phyloP scores from a whole-genome alignment of 2,329 filamentous ascomycete species.

The Biscogniauxia marginata region DNA sequence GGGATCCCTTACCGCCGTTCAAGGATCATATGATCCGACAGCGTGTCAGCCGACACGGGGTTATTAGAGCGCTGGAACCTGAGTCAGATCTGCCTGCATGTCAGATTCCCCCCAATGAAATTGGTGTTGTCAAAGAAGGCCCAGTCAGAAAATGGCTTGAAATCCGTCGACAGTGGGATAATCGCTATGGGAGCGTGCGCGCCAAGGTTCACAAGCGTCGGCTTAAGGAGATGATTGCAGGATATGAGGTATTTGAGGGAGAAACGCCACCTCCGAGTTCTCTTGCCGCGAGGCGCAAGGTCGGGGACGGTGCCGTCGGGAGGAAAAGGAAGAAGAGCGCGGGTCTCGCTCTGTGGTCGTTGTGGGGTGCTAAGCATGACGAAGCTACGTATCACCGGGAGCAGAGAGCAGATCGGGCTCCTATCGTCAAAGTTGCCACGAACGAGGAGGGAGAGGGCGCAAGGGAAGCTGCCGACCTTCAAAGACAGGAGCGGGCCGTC shows the following conservation, averaged over 20 bases:
- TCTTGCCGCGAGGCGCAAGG: slow-evolving; percentile 67
- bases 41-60: slow-evolving; percentile 74
- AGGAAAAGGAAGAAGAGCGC: slow-evolving; percentile 65
- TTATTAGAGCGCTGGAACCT: slow-evolving; percentile 65
- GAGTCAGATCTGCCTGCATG: slow-evolving; percentile 64
- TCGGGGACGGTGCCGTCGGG: slow-evolving; percentile 42
- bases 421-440: slow-evolving; percentile 35
- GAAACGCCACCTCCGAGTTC: slow-evolving; percentile 84
- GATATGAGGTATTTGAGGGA: slow-evolving; percentile 68
- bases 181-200: slow-evolving; percentile 67
- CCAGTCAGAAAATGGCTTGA: slow-evolving; percentile 83
- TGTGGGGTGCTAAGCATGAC: slow-evolving; percentile 89
- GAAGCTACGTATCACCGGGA: slow-evolving; percentile 66
- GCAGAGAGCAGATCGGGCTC: slow-evolving; percentile 45
- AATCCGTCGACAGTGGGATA: slow-evolving; percentile 71
- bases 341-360: slow-evolving; percentile 73
- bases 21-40: slow-evolving; percentile 89
- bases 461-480: slow-evolving; percentile 40
- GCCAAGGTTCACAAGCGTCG: slow-evolving; percentile 71
- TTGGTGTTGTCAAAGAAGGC: slow-evolving; percentile 77
- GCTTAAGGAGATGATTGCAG: slow-evolving; percentile 68
- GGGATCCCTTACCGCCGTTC: slow-evolving; percentile 79
- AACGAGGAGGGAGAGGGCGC: slow-evolving; percentile 44
- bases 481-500: slow-evolving; percentile 35
- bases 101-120: slow-evolving; percentile 58